phyloP scores from a whole-genome alignment of 495 filamentous ascomycete species.

The Penicillium antarcticum region DNA sequence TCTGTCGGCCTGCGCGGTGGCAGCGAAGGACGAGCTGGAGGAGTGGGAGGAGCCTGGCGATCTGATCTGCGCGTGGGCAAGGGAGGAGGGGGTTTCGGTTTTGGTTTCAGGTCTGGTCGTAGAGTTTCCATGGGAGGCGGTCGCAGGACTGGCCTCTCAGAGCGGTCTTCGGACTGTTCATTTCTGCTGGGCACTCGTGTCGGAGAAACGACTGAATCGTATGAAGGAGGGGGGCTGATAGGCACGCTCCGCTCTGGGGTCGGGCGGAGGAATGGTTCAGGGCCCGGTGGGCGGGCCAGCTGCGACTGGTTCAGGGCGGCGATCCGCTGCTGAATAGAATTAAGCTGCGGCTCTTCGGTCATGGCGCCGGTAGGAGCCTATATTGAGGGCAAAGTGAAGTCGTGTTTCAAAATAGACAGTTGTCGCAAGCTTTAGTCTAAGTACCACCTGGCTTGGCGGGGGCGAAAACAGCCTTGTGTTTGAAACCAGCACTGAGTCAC shows the following conservation, averaged over 20 bases:
- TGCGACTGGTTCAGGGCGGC: conserved; percentile 57
- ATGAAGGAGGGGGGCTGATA: conserved; percentile 43
- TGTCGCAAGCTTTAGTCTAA: conserved; percentile 1
- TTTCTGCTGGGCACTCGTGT: conserved; percentile 39
- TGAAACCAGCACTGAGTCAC: no score
- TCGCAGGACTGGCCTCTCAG: conserved; percentile 18
- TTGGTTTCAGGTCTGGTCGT: conserved; percentile 32
- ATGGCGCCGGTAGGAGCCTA: conserved; percentile 5
- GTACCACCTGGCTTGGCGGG: conserved; percentile 17
- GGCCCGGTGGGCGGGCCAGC: conserved; percentile 35
- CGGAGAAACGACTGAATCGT: conserved; percentile 32
- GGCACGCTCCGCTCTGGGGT: conserved; percentile 41
- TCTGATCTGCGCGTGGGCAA: conserved; percentile 46
- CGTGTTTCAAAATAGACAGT: not conserved
- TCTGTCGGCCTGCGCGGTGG: conserved; percentile 40
- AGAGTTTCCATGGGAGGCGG: conserved; percentile 20
- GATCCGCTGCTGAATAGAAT: conserved; percentile 58
- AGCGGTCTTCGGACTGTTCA: conserved; percentile 29
- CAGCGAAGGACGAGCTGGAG: conserved; percentile 39
- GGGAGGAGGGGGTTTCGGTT: conserved; percentile 43
- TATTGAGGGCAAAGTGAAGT: not conserved
- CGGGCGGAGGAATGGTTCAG: conserved; percentile 27
- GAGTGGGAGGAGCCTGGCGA: conserved; percentile 37
- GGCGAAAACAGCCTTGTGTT: conserved; percentile 8
- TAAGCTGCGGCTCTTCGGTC: conserved; percentile 40